Conservation (phyloP, 2,329 filamentous ascomycete genomes). For the Cercospora berteroae region DNA sequence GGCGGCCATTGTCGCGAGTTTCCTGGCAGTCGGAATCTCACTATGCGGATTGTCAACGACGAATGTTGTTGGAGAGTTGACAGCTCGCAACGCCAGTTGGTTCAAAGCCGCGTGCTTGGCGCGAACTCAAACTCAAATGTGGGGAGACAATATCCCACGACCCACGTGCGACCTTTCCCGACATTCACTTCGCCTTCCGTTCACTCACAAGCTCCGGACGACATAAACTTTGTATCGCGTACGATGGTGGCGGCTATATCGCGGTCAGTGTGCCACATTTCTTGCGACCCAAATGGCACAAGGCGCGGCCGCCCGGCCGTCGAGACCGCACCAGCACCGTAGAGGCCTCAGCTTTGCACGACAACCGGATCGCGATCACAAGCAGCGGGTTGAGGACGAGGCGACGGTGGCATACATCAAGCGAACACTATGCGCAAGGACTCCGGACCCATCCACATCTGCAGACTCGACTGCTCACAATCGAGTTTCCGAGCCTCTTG, state of each 20-base stretch:
- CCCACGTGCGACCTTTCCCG: neutral
- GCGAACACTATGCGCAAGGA: conserved; percentile 21
- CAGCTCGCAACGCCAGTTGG: neutral
- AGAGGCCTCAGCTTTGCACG: conserved; percentile 1
- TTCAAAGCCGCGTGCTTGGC: neutral
- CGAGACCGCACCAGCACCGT: conserved; percentile 11
- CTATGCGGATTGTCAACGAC: neutral
- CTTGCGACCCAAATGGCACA: conserved; percentile 24
- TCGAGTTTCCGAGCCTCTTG: conserved; percentile 59
- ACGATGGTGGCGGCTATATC: conserved; percentile 8
- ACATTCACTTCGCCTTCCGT: neutral
- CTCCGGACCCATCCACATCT: conserved; percentile 15
- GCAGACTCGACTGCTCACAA: conserved; percentile 12
- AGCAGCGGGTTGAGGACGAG: conserved; percentile 56
- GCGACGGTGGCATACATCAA: conserved; percentile 71
- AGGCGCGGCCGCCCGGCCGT: conserved; percentile 21
- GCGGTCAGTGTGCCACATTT: neutral
- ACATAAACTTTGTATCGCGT: neutral
- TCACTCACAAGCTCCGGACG: neutral
- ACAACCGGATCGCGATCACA: neutral
- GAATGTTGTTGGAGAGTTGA: conserved; percentile 1
- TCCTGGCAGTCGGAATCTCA: neutral
- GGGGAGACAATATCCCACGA: neutral
- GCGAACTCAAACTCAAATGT: conserved; percentile 1
- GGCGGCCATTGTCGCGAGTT: conserved; percentile 25